Percentiles rank a stretch among this genome's conserved stretches.
Conservation (phyloP, 345 rosid genomes). For the Arabis alpina region DNA sequence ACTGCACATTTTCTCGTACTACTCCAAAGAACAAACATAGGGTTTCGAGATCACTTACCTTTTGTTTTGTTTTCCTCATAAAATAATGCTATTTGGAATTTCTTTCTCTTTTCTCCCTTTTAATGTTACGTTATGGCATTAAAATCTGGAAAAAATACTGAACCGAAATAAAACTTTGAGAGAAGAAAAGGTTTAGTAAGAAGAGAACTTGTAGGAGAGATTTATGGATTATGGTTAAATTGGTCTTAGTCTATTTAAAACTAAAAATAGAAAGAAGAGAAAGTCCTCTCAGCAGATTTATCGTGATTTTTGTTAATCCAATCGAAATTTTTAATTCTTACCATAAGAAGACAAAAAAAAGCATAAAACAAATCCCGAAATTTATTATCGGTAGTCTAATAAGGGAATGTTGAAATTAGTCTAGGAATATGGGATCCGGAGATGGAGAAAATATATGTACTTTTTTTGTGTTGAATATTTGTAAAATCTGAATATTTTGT, state of each 20-base stretch:
- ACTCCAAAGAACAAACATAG: slow-evolving; percentile 39
- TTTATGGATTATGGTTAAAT: slow-evolving; percentile 27
- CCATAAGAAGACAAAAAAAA: slow-evolving; percentile 8
- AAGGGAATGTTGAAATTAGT: slow-evolving; percentile 26
- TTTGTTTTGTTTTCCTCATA: slow-evolving; percentile 24
- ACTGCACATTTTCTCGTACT: slow-evolving; percentile 32
- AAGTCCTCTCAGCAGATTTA: slow-evolving; percentile 27
- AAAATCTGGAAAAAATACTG: slow-evolving; percentile 4
- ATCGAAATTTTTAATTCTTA: not conserved
- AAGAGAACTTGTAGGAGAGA: slow-evolving; percentile 29
- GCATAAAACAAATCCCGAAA: slow-evolving; percentile 32
- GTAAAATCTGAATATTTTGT: not conserved
- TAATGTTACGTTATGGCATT: slow-evolving; percentile 19
- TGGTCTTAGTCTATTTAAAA: slow-evolving; percentile 28
- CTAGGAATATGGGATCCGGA: slow-evolving; percentile 15
- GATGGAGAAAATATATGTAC: not conserved
- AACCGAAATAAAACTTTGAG: not conserved
- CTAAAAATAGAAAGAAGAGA: slow-evolving; percentile 38
- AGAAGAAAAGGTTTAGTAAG: slow-evolving; percentile 18
- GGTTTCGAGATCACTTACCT: slow-evolving; percentile 44
- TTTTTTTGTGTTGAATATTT: no score
- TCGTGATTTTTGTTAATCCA: slow-evolving; percentile 26
- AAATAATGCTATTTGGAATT: not conserved
- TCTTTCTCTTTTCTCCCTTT: slow-evolving; percentile 26
- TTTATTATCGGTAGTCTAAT: slow-evolving; percentile 11